Conservation (phyloP, 306 rosid species). For the Luffa aegyptiaca region DNA sequence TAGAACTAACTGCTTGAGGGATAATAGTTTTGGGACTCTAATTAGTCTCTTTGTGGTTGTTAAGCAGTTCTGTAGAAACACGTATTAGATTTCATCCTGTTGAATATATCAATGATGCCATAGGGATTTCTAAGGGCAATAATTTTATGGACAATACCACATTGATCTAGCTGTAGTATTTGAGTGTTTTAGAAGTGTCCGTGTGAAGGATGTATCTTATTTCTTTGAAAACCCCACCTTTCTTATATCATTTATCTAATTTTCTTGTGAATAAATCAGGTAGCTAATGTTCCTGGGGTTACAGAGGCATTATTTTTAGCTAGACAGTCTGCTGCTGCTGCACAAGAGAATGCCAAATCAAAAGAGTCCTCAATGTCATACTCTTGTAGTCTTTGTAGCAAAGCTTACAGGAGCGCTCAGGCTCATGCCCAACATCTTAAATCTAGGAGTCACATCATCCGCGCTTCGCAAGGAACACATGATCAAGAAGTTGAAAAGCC, state of each 20-base stretch:
- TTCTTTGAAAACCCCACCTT: neutral
- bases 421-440: conserved; percentile 91
- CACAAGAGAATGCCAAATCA: conserved; percentile 47
- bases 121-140: neutral
- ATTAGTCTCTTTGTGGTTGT: neutral
- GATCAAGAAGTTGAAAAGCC: conserved; percentile 44
- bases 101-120: neutral
- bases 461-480: conserved; percentile 51
- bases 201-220: neutral
- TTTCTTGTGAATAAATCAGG: conserved; percentile 23
- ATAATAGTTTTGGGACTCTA: neutral
- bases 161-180: neutral
- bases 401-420: conserved; percentile 70
- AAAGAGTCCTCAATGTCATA: conserved; percentile 76
- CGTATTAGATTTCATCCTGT: neutral
- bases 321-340: conserved; percentile 62
- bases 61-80: neutral
- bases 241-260: neutral
- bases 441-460: conserved; percentile 52
- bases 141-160: neutral
- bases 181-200: neutral
- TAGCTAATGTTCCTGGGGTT: conserved; percentile 96
- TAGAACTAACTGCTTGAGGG: neutral
- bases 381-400: conserved; percentile 85
- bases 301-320: conserved; percentile 74